Conservation (phyloP, 2,329 filamentous ascomycete species). For the Aspergillus jensenii region DNA sequence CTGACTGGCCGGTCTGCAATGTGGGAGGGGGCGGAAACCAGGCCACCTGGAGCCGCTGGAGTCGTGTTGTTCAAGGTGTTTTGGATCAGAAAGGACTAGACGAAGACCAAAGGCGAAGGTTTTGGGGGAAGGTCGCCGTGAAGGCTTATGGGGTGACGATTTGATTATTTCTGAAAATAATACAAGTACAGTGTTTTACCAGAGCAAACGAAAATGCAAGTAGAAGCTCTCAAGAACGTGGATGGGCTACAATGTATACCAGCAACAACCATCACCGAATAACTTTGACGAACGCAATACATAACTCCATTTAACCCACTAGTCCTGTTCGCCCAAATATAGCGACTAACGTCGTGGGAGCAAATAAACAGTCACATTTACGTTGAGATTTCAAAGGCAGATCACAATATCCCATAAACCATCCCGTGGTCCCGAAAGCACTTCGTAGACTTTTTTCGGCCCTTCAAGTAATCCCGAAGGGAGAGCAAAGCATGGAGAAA, state of each 20-base stretch:
- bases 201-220: not conserved
- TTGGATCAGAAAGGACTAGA: conserved; percentile 54
- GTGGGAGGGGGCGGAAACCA: conserved; percentile 58
- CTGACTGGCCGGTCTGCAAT: conserved; percentile 92
- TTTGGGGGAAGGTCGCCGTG: conserved; percentile 73
- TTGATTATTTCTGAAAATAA: not conserved
- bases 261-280: not conserved
- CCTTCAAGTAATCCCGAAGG: conserved; percentile 2
- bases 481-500: conserved; percentile 5
- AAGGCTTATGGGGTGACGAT: conserved; percentile 60
- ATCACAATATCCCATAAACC: conserved; percentile 1
- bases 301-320: conserved; percentile 12
- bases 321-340: conserved; percentile 9
- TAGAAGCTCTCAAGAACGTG: not conserved
- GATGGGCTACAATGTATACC: not conserved
- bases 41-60: conserved; percentile 75
- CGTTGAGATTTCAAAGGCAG: conserved; percentile 8
- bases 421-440: conserved; percentile 2
- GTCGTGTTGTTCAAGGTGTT: conserved; percentile 65
- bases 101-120: conserved; percentile 60
- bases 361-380: conserved; percentile 2
- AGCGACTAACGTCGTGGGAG: not conserved
- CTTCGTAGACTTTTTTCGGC: conserved; percentile 15
- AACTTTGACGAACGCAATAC: not conserved
- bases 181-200: no score